Evolutionary conservation across 2,329 filamentous ascomycete genomes (phyloP).

Genomic region (Fusarium musae): DNA sequence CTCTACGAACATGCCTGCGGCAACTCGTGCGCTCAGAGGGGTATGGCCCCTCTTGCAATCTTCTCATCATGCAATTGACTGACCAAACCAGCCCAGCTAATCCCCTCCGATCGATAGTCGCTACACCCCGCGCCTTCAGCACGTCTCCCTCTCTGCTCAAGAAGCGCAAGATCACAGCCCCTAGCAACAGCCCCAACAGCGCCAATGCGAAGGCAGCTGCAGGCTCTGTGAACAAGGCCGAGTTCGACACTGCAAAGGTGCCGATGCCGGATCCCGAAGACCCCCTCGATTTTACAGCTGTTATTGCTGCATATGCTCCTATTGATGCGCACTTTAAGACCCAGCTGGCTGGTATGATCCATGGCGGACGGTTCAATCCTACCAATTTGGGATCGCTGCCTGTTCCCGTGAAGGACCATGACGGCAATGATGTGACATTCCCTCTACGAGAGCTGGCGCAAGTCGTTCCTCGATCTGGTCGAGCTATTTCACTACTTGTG

Average conservation of each 20-base stretch:
- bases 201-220: slow-evolving; percentile 29
- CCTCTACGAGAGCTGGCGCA: slow-evolving; percentile 67
- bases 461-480: slow-evolving; percentile 59
- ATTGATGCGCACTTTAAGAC: slow-evolving; percentile 57
- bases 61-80: slow-evolving; percentile 22
- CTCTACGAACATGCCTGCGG: slow-evolving; percentile 36
- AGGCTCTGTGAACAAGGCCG: slow-evolving; percentile 30
- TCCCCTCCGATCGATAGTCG: slow-evolving; percentile 25
- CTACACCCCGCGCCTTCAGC: slow-evolving; percentile 45
- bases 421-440: slow-evolving; percentile 49
- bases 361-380: slow-evolving; percentile 64
- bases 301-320: slow-evolving; percentile 56
- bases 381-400: slow-evolving; percentile 59
- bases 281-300: slow-evolving; percentile 61
- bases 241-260: slow-evolving; percentile 35
- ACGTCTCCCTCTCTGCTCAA: slow-evolving; percentile 47
- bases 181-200: slow-evolving; percentile 46
- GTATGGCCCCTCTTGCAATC: slow-evolving; percentile 18
- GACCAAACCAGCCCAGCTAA: slow-evolving; percentile 15
- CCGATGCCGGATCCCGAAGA: slow-evolving; percentile 53
- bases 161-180: slow-evolving; percentile 53
- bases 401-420: slow-evolving; percentile 51
- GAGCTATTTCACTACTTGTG: slow-evolving; percentile 55
- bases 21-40: slow-evolving; percentile 40
- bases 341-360: slow-evolving; percentile 53